Evolutionary conservation across 176 grass and related monocot genomes (phyloP).

Genomic region (Zea mays): Zm-B73-REFERENCE-NAM-5.0 NC_050097.1:210716501-210717000

Average conservation of each 20-base stretch:
- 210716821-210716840: not conserved
- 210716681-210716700: not conserved
- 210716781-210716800: not conserved
- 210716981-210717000: not conserved
- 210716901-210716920: no score
- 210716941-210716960: no score
- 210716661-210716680: not conserved
- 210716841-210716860: not conserved
- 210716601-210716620: conserved; percentile 18
- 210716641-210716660: conserved; percentile 13
- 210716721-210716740: no score
- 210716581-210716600: not conserved
- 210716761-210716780: not conserved
- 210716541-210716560: conserved; percentile 29
- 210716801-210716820: not conserved
- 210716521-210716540: conserved; percentile 25
- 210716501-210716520: conserved; percentile 29
- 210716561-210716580: conserved; percentile 25
- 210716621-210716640: conserved; percentile 32
- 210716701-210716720: not conserved
- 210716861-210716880: not conserved
- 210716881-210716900: conserved; percentile 5
- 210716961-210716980: no score
- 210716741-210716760: not conserved
- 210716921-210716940: no score